These are phyloP conservation scores for Talaromyces wortmannii DNA, from an alignment of 495 filamentous ascomycete genomes.

Conservation along the genomic window DNA sequence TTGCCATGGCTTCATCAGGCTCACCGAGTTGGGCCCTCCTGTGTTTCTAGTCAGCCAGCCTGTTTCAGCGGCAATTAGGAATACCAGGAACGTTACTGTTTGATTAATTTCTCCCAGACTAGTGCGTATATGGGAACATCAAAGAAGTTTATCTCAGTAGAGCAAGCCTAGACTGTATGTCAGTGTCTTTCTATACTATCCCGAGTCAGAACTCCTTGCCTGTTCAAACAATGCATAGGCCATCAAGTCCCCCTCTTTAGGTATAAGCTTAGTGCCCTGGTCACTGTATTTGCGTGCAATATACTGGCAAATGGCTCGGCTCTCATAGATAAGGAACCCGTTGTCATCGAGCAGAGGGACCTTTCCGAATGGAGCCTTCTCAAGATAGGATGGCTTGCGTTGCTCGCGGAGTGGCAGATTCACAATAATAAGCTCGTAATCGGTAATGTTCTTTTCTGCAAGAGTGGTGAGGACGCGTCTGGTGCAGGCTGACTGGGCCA, in stretches of 20 bases:
- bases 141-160: slow-evolving; percentile 16
- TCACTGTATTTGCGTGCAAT: slow-evolving; percentile 11
- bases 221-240: slow-evolving; percentile 17
- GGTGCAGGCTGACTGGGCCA: slow-evolving; percentile 9
- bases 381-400: slow-evolving; percentile 8
- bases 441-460: slow-evolving; percentile 6
- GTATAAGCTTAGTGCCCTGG: slow-evolving; percentile 13
- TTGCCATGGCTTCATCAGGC: slow-evolving; percentile 11
- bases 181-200: too few relatives aligned
- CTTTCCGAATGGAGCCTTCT: slow-evolving; percentile 19
- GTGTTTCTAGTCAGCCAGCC: slow-evolving; percentile 6
- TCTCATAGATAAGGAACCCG: slow-evolving; percentile 20
- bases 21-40: slow-evolving; percentile 11
- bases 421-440: slow-evolving; percentile 9
- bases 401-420: slow-evolving; percentile 9
- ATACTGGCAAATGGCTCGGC: slow-evolving; percentile 19
- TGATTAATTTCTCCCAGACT: slow-evolving; percentile 15
- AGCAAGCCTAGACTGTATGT: slow-evolving; percentile 2
- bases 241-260: slow-evolving; percentile 8
- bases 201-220: not conserved
- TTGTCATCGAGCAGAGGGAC: slow-evolving; percentile 19
- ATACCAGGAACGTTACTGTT: slow-evolving; percentile 7
- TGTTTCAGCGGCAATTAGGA: not conserved
- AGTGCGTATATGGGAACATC: slow-evolving; percentile 7
- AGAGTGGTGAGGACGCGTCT: slow-evolving; percentile 8